A percentile compares a stretch with the other conserved stretches of the same genome.
Evolutionary conservation across 352 stramenopile species (phyloP).

Genomic region (Chrysophaeum taylorii): DNA sequence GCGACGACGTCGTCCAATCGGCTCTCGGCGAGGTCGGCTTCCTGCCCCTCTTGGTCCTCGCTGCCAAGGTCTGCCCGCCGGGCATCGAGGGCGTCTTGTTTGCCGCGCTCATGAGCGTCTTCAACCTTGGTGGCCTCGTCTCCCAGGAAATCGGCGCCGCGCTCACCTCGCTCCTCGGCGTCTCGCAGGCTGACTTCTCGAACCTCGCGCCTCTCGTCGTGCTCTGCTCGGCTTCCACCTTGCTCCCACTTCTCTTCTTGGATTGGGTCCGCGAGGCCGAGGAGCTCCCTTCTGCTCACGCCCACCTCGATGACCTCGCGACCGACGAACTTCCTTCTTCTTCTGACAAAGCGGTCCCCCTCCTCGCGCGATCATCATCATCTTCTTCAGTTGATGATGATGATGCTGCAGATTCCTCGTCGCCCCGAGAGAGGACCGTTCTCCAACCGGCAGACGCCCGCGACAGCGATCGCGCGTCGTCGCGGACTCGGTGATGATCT

Average conservation of each 20-base stretch:
- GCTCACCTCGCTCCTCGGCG: slow-evolving; percentile 69
- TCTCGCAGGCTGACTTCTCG: slow-evolving; percentile 76
- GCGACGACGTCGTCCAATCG: slow-evolving; percentile 76
- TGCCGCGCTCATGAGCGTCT: slow-evolving; percentile 90
- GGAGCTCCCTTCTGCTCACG: too few relatives aligned
- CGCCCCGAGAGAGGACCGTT: too few relatives aligned
- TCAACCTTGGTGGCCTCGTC: slow-evolving; percentile 81
- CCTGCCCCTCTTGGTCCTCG: slow-evolving; percentile 86
- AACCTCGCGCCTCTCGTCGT: slow-evolving; percentile 76
- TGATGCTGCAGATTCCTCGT: too few relatives aligned
- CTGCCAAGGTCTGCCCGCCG: slow-evolving; percentile 79
- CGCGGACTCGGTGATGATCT: too few relatives aligned
- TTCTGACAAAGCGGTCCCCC: too few relatives aligned
- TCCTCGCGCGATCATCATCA: too few relatives aligned
- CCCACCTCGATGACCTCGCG: too few relatives aligned
- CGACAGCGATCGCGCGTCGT: too few relatives aligned
- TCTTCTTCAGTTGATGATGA: too few relatives aligned
- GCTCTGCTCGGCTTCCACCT: slow-evolving; percentile 73
- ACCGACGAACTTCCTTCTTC: too few relatives aligned
- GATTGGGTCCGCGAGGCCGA: slow-evolving; percentile 58
- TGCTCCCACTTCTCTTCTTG: slow-evolving; percentile 75
- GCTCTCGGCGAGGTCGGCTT: slow-evolving; percentile 64
- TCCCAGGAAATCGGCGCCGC: slow-evolving; percentile 79
- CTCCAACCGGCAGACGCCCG: too few relatives aligned
- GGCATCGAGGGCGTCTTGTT: slow-evolving; percentile 91